Evolutionary conservation across 768 basidiomycete genomes (phyloP).

Genomic region (Boletus tomentosulus): DNA sequence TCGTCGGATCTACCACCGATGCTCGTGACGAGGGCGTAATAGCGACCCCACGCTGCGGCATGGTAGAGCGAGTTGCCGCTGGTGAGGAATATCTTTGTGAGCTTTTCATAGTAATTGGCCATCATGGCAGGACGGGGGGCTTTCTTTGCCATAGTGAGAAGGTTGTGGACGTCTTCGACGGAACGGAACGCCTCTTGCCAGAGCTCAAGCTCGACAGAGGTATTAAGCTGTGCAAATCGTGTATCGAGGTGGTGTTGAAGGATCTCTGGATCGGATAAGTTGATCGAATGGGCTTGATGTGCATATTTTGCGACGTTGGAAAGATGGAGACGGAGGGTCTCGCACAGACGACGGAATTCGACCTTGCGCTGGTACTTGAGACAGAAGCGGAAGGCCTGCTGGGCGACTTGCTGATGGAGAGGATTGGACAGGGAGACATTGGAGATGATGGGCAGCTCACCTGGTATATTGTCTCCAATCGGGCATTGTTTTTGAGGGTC

Average conservation of each 20-base stretch:
- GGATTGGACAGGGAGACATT: neutral
- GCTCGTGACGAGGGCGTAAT: slow-evolving; percentile 66
- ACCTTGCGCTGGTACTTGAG: slow-evolving; percentile 90
- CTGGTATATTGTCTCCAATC: slow-evolving; percentile 92
- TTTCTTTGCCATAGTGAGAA: slow-evolving; percentile 91
- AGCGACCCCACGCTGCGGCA: slow-evolving; percentile 92
- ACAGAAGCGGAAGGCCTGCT: slow-evolving; percentile 97
- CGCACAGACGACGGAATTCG: slow-evolving; percentile 95
- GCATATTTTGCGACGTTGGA: slow-evolving; percentile 93
- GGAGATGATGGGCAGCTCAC: slow-evolving; percentile 38
- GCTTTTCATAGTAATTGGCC: slow-evolving; percentile 98
- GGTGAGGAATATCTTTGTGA: slow-evolving; percentile 94
- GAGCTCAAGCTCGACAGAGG: slow-evolving; percentile 94
- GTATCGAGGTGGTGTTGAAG: slow-evolving; percentile 95
- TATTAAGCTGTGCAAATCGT: slow-evolving; percentile 93
- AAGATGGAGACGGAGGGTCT: slow-evolving; percentile 92
- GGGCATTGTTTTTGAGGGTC: slow-evolving; percentile 85
- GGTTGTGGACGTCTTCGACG: slow-evolving; percentile 95
- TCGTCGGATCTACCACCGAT: slow-evolving; percentile 75
- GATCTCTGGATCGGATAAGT: slow-evolving; percentile 91
- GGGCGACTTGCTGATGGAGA: slow-evolving; percentile 74
- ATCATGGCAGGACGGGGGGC: slow-evolving; percentile 92
- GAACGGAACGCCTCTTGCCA: slow-evolving; percentile 99
- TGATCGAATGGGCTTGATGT: slow-evolving; percentile 91
- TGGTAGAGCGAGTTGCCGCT: slow-evolving; percentile 93